phyloP scores from a whole-genome alignment of 1,284 basidiomycete genomes.

The Cerrena zonata region DNA sequence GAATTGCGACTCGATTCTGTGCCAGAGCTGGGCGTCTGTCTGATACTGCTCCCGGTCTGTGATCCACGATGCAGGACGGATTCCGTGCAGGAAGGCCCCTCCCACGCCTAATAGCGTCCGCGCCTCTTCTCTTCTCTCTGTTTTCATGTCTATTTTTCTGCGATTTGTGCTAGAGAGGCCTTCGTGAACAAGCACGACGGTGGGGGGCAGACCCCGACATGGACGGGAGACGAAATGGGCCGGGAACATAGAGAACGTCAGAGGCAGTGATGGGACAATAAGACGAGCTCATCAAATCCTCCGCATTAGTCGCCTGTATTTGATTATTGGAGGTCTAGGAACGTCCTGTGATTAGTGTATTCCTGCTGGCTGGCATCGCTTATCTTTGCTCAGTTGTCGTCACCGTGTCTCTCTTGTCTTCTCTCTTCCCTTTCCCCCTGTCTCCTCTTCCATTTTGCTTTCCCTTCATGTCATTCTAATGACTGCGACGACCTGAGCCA shows the following conservation, averaged over 20 bases:
- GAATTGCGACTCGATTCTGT: background rate
- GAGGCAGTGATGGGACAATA: background rate
- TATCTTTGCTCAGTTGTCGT: background rate
- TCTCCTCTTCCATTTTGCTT: background rate
- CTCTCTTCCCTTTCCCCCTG: background rate
- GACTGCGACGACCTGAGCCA: slow-evolving; percentile 13
- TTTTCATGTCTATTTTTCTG: background rate
- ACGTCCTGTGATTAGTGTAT: background rate
- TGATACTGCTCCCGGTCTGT: background rate
- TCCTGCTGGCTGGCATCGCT: background rate
- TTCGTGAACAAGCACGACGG: background rate
- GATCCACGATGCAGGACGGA: background rate
- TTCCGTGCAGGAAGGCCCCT: background rate
- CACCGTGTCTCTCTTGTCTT: too few relatives aligned
- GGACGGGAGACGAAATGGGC: background rate
- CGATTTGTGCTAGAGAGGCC: background rate
- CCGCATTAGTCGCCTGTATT: background rate
- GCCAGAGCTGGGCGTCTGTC: background rate
- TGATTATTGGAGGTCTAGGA: background rate
- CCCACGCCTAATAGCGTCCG: too few relatives aligned
- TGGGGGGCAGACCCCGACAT: background rate
- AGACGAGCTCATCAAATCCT: background rate
- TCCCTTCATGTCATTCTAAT: slow-evolving; percentile 2
- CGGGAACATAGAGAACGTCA: background rate
- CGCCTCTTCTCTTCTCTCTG: background rate